Conservation (phyloP, 495 filamentous ascomycete genomes). For the Xylaria palmicola region DNA sequence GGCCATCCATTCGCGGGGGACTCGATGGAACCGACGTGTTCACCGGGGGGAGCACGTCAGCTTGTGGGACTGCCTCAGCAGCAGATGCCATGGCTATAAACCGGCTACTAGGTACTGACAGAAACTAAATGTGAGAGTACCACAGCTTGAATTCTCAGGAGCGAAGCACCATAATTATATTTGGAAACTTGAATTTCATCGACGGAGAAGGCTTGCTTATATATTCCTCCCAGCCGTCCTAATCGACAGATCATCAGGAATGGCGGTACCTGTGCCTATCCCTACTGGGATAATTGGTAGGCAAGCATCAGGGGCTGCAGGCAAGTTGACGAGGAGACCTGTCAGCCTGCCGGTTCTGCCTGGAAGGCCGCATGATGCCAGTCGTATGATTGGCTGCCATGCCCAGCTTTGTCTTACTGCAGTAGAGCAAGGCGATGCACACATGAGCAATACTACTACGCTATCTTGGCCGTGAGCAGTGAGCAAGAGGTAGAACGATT, state of each 20-base stretch:
- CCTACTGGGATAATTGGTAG: not conserved
- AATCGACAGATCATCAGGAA: not conserved
- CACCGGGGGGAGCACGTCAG: not conserved
- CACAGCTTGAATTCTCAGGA: not conserved
- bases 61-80: not conserved
- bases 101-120: not conserved
- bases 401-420: not conserved
- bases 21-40: not conserved
- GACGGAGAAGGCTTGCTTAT: not conserved
- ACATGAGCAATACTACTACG: not conserved
- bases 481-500: too few relatives aligned
- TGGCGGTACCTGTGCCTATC: not conserved
- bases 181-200: not conserved
- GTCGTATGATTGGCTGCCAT: not conserved
- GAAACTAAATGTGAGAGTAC: not conserved
- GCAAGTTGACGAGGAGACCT: not conserved
- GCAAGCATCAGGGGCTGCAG: not conserved
- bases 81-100: not conserved
- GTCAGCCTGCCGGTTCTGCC: constrained; percentile 9
- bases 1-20: not conserved
- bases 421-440: not conserved
- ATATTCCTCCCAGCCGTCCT: too few relatives aligned
- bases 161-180: not conserved
- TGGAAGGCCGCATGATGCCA: not conserved
- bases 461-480: too few relatives aligned